phyloP scores from a whole-genome alignment of 2,329 filamentous ascomycete species.

The Esteya vermicola region DNA sequence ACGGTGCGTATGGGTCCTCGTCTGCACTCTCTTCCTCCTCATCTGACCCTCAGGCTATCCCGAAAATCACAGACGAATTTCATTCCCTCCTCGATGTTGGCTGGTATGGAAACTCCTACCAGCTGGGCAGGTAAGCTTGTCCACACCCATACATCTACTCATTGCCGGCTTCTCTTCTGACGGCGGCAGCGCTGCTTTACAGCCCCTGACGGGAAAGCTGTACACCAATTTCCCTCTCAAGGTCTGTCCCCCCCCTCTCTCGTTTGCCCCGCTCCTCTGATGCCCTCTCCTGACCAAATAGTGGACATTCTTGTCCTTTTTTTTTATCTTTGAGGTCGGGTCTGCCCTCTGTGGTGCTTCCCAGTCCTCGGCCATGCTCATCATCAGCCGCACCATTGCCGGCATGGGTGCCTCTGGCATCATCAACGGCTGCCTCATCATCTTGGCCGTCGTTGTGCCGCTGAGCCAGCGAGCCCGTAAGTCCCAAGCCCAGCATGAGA shows the following conservation, averaged over 20 bases:
- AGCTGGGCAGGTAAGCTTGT: conserved; percentile 6
- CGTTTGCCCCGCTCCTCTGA: background rate
- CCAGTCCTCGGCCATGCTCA: conserved; percentile 33
- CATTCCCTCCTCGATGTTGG: conserved; percentile 9
- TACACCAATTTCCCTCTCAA: conserved; percentile 28
- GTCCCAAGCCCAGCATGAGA: background rate
- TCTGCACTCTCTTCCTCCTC: too few relatives aligned
- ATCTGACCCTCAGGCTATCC: conserved; percentile 7
- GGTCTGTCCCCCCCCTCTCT: conserved; percentile 8
- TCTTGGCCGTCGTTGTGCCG: conserved; percentile 25
- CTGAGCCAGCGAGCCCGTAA: conserved; percentile 24
- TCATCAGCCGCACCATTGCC: conserved; percentile 38
- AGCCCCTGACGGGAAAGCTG: conserved; percentile 36
- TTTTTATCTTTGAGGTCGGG: conserved; percentile 40
- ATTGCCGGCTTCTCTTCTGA: background rate
- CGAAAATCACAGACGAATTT: conserved; percentile 11
- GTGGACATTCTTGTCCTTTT: conserved; percentile 24
- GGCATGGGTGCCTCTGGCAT: conserved; percentile 37
- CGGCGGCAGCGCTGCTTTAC: conserved; percentile 26
- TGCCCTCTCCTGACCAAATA: conserved; percentile 6
- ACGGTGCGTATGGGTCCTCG: conserved; percentile 9
- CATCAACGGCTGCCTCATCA: conserved; percentile 35
- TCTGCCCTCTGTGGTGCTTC: conserved; percentile 38
- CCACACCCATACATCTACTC: too few relatives aligned
- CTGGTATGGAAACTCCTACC: conserved; percentile 12